Conservation (phyloP, 1,284 basidiomycete genomes). For the Inonotus obliquus region DNA sequence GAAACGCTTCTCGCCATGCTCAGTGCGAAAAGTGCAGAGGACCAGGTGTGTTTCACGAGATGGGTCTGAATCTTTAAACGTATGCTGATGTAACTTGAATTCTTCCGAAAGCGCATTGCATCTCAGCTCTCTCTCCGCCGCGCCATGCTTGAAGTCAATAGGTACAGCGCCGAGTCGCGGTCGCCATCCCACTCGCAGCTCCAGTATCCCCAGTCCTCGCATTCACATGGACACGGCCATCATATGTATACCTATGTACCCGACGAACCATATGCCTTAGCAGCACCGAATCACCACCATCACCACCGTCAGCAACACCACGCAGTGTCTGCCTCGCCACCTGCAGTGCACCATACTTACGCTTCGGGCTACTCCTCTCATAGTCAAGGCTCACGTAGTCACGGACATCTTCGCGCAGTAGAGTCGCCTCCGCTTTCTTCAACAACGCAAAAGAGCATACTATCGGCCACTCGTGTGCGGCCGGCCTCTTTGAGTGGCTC, state of each 20-base stretch:
- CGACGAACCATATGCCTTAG: background rate
- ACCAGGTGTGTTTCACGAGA: slow-evolving; percentile 52
- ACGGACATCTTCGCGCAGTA: slow-evolving; percentile 21
- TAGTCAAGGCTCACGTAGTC: slow-evolving; percentile 20
- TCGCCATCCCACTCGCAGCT: slow-evolving; percentile 1
- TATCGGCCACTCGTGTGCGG: slow-evolving; percentile 6
- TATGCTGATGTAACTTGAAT: slow-evolving; percentile 14
- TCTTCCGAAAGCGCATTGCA: slow-evolving; percentile 55
- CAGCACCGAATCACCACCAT: background rate
- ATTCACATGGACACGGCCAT: background rate
- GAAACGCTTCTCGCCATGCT: slow-evolving; percentile 86
- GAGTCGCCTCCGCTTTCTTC: slow-evolving; percentile 4
- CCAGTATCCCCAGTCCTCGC: background rate
- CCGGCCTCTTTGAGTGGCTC: background rate
- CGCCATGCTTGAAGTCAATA: slow-evolving; percentile 61
- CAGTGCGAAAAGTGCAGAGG: slow-evolving; percentile 85
- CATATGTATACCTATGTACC: slow-evolving; percentile 1
- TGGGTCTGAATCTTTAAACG: background rate
- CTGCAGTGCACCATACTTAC: background rate
- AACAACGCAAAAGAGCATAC: background rate
- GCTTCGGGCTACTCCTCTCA: background rate
- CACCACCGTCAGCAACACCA: background rate
- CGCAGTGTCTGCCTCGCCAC: background rate
- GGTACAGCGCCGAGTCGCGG: slow-evolving; percentile 20
- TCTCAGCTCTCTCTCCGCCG: slow-evolving; percentile 63